Base-by-base conservation (phyloP, 192 early-diverging fungal species). In the Glomus cerebriforme region DNA sequence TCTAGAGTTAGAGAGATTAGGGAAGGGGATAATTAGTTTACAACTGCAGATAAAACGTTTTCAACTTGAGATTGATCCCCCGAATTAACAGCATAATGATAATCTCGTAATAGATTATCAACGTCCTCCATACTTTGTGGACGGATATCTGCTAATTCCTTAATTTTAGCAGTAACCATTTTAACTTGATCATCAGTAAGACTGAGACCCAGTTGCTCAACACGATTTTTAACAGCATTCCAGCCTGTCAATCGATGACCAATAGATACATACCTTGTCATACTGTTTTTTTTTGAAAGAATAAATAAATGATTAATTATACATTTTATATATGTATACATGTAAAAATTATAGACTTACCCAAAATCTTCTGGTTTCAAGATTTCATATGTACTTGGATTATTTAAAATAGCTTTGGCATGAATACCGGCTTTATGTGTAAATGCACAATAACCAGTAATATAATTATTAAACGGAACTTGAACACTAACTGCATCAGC, bases 381-480 rank as follows among this genome's bases (percentile, higher is more conserved):
- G 82, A 99, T 98, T 87, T 99, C 97, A 83, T 99, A 99, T 7
- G 96, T 99, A 65, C 91, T 92, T 31, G 97, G 97, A 90, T 99
- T 98, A 89, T 99, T 99, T 71, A 99, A 89, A 81, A 99, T 97
- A 71, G 97, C 97, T 87, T 99, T 99, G 88, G 97, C 97, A 85
- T 99, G 97, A 84, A 98, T 99, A 82, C 97, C 97, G 49, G 97
- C 96, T 92, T 99, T 99, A 89, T 99, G 97, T 7, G 97, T 98
- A 85, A 99, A 98, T 54, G 96, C 96, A 83, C 95, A 97, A 88
- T 98, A 97, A 47, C 97, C 97, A 34, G 97, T 99, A 83, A 99
- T 96, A 86, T 96, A 97, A 90, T 99, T 98, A 92, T 99, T 99
- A 91, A 99, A 99, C 29, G 97, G 97, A 78, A 99, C 95, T 63